Evolutionary conservation across 176 grass and related monocot genomes (phyloP), one percentile per base, ranked within the genome.

Genomic region (Avena atlantica): DNA sequence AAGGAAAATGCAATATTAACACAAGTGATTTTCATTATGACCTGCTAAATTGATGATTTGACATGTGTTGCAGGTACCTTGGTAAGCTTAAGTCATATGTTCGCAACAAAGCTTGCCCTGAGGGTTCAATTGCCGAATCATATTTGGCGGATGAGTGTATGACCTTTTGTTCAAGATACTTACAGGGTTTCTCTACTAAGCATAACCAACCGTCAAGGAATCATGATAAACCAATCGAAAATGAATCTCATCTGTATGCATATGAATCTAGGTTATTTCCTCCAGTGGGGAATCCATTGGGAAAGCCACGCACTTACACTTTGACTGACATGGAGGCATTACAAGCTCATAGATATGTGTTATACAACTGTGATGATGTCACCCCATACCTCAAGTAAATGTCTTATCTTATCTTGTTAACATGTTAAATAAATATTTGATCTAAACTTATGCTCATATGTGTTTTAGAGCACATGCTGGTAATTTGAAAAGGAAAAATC

Each of bases 51-150:
- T 68, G 13, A 68, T 68, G 12, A 15, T 48, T 47, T 73, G 9
- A n/a, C 70, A 21, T 23, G 37, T 48, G 70, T 2, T 64, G 13
- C 40, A 80, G 37, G 21, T 80, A 80, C 40, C 59, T 80, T 16
- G 58, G 78, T 21, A 80, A 80, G 27, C 9, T 80, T 59, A 80
- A 80, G 59, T 80, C 59, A 65, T 81, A 81, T 81, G 78, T 81
- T 65, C 59, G 23, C 20, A 81, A 65, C 78, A 65, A 14, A 81
- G 78, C 78, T 27, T 13, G 24, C 45, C 78, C 60, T 1, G 78
- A 81, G 60, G 78, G 59, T 49, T 81, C 78, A 19, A 50, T 81
- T 9, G 78, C 42, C 0, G 45, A 81, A 49, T 65, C 78, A 49
- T 65, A 49, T 81, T 21, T 27, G 37, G 59, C 78, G 0, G 78